Base-by-base conservation (phyloP, 129 eudicot species). In the Escallonia herrerae region DNA sequence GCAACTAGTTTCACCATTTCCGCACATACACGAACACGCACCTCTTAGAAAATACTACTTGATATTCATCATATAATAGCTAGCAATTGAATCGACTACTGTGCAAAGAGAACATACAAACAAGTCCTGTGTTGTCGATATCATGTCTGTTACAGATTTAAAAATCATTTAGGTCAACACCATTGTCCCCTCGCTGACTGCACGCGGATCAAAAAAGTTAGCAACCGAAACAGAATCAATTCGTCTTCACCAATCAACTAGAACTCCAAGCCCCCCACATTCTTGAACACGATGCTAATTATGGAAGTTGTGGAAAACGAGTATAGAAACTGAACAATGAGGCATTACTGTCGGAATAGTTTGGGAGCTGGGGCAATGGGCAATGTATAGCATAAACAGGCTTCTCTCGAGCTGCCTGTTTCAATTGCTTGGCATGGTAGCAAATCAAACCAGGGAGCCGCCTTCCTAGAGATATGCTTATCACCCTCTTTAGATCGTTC, bases 111-210 rank as follows among this genome's bases (percentile, higher is more conserved):
- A 66, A 87, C 96, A 88, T 85, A 93, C 98, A 88, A 65, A 93
- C 89, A 81, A 93, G 87, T 43, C 98, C 98, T 1, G 98, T 93
- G 81, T 93, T 87, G 85, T 93, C 98, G 76, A 93, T 93, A 73
- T 88, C 82, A 72, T 79, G 81, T 66, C 78, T 76, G 76, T 85
- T 88, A 74, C 96, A 93, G 63, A 88, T 78, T 75, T 78, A 86
- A 72, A 87, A 88, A 74, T 93, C 98, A 63, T 74, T 72, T 15
- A 93, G 88, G 63, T 81, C 76, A 43, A 80, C 85, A 63, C 53
- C 22, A 79, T 63, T 83, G 64, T 72, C 84, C 80, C 75, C 65
- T 86, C 96, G 85, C 81, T 93, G 96, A 72, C 98, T 93, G 88
- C 83, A 80, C 39, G 15, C 56, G 50, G 43, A 37, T 46, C 56